Conservation (phyloP, 306 rosid species). For the Dryas drummondii region DNA sequence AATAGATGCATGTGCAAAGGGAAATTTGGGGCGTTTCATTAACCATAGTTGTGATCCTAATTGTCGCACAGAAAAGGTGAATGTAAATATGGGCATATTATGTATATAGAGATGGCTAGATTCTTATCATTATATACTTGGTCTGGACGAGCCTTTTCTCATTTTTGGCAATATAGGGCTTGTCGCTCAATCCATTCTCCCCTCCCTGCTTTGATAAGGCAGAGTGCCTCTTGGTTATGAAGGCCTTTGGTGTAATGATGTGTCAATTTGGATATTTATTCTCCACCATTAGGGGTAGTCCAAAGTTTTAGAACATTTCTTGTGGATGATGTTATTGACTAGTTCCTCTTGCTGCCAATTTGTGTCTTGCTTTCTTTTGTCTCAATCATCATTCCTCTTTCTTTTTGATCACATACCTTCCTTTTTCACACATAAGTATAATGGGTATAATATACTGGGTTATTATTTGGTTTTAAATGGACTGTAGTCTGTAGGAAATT, state of each 20-base stretch:
- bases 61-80: conserved; percentile 97
- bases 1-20: conserved; percentile 97
- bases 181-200: neutral
- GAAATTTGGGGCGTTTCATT: conserved; percentile 98
- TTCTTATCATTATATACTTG: neutral
- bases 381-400: neutral
- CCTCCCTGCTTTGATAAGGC: neutral
- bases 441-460: too few relatives aligned
- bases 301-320: neutral
- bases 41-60: conserved; percentile 98
- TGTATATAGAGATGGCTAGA: conserved; percentile 1
- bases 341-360: neutral
- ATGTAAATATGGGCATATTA: neutral
- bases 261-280: neutral
- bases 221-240: neutral
- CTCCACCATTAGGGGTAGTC: neutral
- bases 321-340: neutral
- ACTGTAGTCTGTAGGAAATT: neutral
- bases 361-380: neutral
- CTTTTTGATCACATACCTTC: neutral
- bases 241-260: neutral
- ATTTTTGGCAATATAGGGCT: neutral
- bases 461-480: neutral
- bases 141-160: conserved; percentile 1
- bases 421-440: neutral